Evolutionary conservation across 148 eudicot genomes (phyloP).

Genomic region (Diospyros lotus): DNA sequence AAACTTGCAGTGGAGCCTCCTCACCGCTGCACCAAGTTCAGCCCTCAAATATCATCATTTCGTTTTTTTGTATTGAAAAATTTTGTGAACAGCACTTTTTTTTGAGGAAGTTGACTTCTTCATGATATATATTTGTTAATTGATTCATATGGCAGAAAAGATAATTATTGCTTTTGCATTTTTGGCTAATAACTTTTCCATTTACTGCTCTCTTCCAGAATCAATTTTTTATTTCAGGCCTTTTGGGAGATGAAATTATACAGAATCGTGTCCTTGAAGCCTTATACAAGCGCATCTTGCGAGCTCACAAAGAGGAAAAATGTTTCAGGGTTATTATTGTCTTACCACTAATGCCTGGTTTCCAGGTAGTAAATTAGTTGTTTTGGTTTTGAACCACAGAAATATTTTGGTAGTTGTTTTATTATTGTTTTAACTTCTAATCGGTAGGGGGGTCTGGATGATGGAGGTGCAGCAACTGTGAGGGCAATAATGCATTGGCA

Average conservation of each 20-base stretch:
- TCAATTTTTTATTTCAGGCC: constrained; percentile 98
- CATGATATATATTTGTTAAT: neutral
- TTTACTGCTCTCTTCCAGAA: constrained; percentile 51
- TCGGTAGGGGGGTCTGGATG: constrained; percentile 92
- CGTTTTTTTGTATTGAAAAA: no score
- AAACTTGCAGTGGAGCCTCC: no score
- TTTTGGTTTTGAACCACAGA: neutral
- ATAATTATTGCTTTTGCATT: neutral
- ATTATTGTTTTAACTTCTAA: constrained; percentile 8
- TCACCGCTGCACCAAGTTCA: no score
- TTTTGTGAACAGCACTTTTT: no score
- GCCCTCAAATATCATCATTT: no score
- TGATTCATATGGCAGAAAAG: neutral
- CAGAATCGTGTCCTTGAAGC: constrained; percentile 82
- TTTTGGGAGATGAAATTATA: constrained; percentile 83
- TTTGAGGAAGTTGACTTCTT: neutral
- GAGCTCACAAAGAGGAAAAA: constrained; percentile 78
- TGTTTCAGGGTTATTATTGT: constrained; percentile 87
- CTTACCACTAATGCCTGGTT: constrained; percentile 89
- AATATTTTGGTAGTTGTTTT: neutral
- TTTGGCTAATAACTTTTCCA: neutral
- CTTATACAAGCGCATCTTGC: constrained; percentile 71
- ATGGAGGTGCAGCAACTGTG: constrained; percentile 97
- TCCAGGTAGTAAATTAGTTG: constrained; percentile 59
- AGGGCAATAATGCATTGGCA: constrained; percentile 99